Evolutionary conservation across 2,329 filamentous ascomycete genomes (phyloP).

Genomic region (Scortechinia acanthostroma): DNA sequence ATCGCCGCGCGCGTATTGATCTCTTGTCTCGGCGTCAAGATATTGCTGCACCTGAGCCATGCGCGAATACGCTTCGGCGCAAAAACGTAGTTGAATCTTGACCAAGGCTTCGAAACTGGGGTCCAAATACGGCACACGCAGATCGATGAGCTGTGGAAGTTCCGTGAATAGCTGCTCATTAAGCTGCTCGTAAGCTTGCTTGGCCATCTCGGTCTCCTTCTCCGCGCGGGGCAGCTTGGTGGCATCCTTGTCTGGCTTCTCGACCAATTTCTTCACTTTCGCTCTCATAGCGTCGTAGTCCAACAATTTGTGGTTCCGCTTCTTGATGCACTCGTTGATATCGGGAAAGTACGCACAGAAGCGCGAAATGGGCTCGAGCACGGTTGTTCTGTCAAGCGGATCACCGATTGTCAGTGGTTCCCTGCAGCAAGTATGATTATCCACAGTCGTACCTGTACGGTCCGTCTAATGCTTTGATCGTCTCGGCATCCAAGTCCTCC

Average conservation of each 20-base stretch:
- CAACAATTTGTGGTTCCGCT: slow-evolving; percentile 94
- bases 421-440: no score
- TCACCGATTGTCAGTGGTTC: slow-evolving; percentile 8
- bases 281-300: slow-evolving; percentile 95
- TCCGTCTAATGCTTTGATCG: slow-evolving; percentile 94
- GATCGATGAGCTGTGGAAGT: slow-evolving; percentile 88
- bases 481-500: slow-evolving; percentile 93
- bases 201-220: slow-evolving; percentile 92
- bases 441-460: slow-evolving; percentile 70
- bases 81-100: slow-evolving; percentile 96
- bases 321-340: slow-evolving; percentile 99
- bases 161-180: slow-evolving; percentile 94
- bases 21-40: slow-evolving; percentile 86
- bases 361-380: slow-evolving; percentile 87
- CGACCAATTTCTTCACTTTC: slow-evolving; percentile 91
- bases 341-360: slow-evolving; percentile 99
- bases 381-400: slow-evolving; percentile 71
- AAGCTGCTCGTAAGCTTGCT: slow-evolving; percentile 86
- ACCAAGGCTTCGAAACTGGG: slow-evolving; percentile 95
- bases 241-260: slow-evolving; percentile 98
- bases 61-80: slow-evolving; percentile 89
- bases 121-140: slow-evolving; percentile 93
- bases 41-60: slow-evolving; percentile 99
- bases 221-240: slow-evolving; percentile 92
- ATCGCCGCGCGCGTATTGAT: slow-evolving; percentile 90